Base-by-base conservation (phyloP, 495 filamentous ascomycete genomes). In the Pseudevernia furfuracea region DNA sequence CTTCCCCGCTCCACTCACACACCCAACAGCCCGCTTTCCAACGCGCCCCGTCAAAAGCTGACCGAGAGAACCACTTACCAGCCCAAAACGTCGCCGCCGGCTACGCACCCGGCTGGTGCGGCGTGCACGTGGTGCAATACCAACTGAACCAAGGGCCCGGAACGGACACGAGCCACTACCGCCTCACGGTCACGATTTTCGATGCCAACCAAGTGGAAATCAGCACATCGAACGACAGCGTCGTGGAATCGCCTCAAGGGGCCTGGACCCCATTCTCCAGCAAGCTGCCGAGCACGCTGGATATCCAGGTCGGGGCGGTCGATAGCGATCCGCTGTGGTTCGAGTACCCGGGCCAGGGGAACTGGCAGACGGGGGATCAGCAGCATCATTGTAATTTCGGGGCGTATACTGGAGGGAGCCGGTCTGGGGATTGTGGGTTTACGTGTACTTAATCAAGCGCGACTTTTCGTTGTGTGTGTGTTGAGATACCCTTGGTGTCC, bases 121-220 rank as follows among this genome's bases (percentile, higher is more conserved):
- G 63, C 55, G 48, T 65, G 37, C 63, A 65, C 57, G 63, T 65
- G 1, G 52, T 36, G 17, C 63, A 65, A 53, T 65, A 65, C 41
- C 63, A 65, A 37, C 59, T 60, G 30, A 60, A 59, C 36, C 28
- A 65, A 25, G 63, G 57, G 1, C 63, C 63, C 23, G 37, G 32
- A 14, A 10, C 21, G 10, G 32, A 57, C 44, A 41, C 48, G 23
- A 8, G 32, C 3, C n/a, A 65, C 6, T 65, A 65, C 53, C n/a
- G 41, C 2, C 41, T 65, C 55, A 46, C 30, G 0, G 63, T 65
- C 37, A 46, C 36, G 1, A 46, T 65, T 7, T 30, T 44, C n/a
- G 63, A 65, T 12, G 39, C 39, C 17, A 55, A 44, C 12, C 49
- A 46, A 10, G 62, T 44, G 4, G 21, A 44, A n/a, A 44, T 44